Evolutionary conservation across 768 basidiomycete species (phyloP).

Genomic region (Calocybe gangraenosa): DNA sequence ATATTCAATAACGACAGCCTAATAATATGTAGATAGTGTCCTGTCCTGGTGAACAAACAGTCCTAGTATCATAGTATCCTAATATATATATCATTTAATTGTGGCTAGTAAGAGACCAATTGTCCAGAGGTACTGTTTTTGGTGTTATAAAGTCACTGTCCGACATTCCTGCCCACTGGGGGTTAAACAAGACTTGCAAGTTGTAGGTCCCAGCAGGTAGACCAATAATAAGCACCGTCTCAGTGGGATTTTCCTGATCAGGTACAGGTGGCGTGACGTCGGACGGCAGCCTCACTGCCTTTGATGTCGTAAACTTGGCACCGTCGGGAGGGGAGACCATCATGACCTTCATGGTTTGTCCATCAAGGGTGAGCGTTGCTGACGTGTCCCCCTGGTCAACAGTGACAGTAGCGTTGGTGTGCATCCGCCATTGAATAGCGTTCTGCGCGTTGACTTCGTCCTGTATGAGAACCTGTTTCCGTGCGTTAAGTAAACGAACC

Average conservation of each 20-base stretch:
- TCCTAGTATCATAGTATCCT: too few species aligned
- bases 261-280: slow-evolving; percentile 44
- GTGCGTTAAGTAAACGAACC: slow-evolving; percentile 73
- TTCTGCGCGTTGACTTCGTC: slow-evolving; percentile 74
- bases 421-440: slow-evolving; percentile 83
- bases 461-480: slow-evolving; percentile 87
- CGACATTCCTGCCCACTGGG: slow-evolving; percentile 78
- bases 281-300: slow-evolving; percentile 49
- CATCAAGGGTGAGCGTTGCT: slow-evolving; percentile 73
- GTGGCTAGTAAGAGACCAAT: slow-evolving; percentile 82
- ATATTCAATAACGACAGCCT: too few species aligned
- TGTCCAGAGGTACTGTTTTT: slow-evolving; percentile 58
- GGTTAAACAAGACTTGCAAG: slow-evolving; percentile 85
- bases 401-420: slow-evolving; percentile 86
- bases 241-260: slow-evolving; percentile 76
- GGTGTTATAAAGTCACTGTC: slow-evolving; percentile 62
- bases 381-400: slow-evolving; percentile 47
- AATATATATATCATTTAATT: too few species aligned
- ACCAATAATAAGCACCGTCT: slow-evolving; percentile 74
- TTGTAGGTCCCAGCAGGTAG: slow-evolving; percentile 68
- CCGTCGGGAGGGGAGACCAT: slow-evolving; percentile 69
- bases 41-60: too few species aligned
- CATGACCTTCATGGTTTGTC: slow-evolving; percentile 58
- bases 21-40: too few species aligned
- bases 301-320: slow-evolving; percentile 54